Percentiles rank a stretch among this genome's conserved stretches.
phyloP scores from a whole-genome alignment of 805 yeast genomes.

The Lachancea lanzarotensis region DNA sequence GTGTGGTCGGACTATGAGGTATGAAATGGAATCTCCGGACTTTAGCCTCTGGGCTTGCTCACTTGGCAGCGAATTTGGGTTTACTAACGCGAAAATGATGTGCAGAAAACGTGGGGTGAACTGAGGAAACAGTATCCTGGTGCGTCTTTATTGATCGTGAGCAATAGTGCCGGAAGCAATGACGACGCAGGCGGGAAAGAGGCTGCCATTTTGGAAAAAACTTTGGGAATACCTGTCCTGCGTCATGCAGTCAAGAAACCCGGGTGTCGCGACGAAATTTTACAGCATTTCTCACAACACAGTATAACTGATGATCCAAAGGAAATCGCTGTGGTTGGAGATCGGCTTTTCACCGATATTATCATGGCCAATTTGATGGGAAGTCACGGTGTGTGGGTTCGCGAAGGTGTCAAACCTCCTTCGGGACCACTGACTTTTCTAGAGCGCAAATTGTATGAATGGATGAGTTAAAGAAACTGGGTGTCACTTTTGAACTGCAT shows the following conservation, averaged over 20 bases:
- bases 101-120: conserved; percentile 44
- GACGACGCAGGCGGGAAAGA: conserved; percentile 58
- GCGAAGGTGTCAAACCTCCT: conserved; percentile 53
- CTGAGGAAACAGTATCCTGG: conserved; percentile 54
- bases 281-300: conserved; percentile 48
- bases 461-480: conserved; percentile 1
- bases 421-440: conserved; percentile 3
- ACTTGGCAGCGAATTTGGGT: not conserved
- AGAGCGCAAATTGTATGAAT: conserved; percentile 6
- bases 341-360: conserved; percentile 83
- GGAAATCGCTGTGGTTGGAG: conserved; percentile 84
- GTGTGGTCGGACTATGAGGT: conserved; percentile 68
- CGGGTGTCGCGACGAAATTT: conserved; percentile 66
- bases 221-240: conserved; percentile 63
- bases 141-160: conserved; percentile 64
- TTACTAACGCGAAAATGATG: no score
- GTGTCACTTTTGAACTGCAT: no score
- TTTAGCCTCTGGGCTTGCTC: no score
- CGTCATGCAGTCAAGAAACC: conserved; percentile 75
- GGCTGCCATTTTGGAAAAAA: conserved; percentile 54
- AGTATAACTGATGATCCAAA: conserved; percentile 41
- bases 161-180: conserved; percentile 88
- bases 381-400: conserved; percentile 74
- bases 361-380: conserved; percentile 95
- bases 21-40: conserved; percentile 11